Evolutionary conservation across 257 asterid genomes (phyloP).

Genomic region (Handroanthus guayacan): DNA sequence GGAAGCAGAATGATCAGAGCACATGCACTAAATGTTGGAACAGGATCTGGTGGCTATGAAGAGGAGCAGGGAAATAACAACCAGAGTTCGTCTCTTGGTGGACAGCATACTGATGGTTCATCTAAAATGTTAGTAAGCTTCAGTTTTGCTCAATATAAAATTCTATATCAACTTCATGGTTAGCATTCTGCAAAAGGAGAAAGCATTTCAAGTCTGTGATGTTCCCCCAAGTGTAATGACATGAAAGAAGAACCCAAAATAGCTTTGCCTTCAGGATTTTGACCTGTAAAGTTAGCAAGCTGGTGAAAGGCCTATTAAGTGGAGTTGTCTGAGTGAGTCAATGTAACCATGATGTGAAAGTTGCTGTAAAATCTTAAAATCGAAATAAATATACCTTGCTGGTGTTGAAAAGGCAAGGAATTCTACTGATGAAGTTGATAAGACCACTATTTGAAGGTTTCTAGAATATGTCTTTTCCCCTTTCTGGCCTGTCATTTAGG

Average conservation of each 20-base stretch:
- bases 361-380: neutral
- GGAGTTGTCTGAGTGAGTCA: neutral
- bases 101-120: constrained; percentile 41
- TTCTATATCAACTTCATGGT: neutral
- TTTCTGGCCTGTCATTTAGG: neutral
- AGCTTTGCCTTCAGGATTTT: neutral
- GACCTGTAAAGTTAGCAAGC: neutral
- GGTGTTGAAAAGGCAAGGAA: no score
- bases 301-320: neutral
- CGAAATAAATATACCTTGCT: no score
- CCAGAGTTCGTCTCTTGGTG: constrained; percentile 35
- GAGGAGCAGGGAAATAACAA: constrained; percentile 47
- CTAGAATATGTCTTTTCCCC: neutral
- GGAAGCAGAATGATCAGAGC: constrained; percentile 40
- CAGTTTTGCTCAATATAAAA: neutral
- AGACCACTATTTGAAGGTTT: neutral
- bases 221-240: neutral
- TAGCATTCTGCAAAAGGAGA: neutral
- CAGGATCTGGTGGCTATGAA: constrained; percentile 64
- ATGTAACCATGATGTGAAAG: neutral
- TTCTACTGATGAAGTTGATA: neutral
- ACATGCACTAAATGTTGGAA: constrained; percentile 59
- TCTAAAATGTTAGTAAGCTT: constrained; percentile 46
- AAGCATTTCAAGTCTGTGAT: neutral
- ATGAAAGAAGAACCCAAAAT: neutral